Evolutionary conservation across 768 basidiomycete genomes (phyloP).

Genomic region (Termitomyces sp.): DNA sequence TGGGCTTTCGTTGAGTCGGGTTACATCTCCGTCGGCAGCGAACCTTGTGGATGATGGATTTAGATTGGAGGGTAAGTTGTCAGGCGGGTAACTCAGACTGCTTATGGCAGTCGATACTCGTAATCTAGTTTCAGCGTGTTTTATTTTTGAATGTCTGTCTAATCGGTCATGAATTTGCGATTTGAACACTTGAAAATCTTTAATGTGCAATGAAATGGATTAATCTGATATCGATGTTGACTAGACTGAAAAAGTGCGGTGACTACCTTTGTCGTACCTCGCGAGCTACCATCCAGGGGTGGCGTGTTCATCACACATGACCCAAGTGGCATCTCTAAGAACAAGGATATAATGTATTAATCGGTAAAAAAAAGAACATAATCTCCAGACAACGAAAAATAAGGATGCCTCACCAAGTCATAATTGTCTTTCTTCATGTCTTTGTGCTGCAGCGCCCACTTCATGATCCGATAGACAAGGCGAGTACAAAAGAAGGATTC

Average conservation of each 20-base stretch:
- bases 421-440: too few relatives aligned
- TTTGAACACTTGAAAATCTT: neutral
- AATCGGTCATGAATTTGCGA: neutral
- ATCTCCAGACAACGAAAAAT: too few relatives aligned
- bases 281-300: too few relatives aligned
- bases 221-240: neutral
- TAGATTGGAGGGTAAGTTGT: neutral
- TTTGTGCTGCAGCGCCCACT: neutral
- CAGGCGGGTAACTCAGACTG: neutral
- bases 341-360: too few relatives aligned
- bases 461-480: slow-evolving; percentile 12
- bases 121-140: neutral
- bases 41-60: neutral
- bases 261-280: too few relatives aligned
- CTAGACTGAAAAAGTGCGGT: neutral
- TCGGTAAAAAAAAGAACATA: too few relatives aligned
- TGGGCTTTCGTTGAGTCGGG: neutral
- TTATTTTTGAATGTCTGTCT: neutral
- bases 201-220: neutral
- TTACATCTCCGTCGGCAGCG: neutral
- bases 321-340: too few relatives aligned
- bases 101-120: neutral
- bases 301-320: too few relatives aligned
- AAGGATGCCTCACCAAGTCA: neutral
- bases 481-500: neutral